Evolutionary conservation across 1,139 yeast genomes (phyloP).

Genomic region (Zygoascus meyerae): DNA sequence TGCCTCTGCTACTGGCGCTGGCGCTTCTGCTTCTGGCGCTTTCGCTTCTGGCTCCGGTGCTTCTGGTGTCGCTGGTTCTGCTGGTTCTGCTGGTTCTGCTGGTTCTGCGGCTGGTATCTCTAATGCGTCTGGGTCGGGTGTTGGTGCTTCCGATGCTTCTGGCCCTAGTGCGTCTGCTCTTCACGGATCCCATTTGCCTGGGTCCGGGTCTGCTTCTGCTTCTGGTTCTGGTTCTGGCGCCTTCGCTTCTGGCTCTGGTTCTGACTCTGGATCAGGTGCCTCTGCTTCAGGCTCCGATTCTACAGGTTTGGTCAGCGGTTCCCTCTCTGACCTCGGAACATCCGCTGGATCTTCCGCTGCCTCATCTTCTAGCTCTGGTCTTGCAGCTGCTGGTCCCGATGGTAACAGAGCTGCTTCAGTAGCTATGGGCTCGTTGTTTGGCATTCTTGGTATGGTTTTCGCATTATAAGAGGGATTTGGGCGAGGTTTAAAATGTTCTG

Average conservation of each 20-base stretch:
- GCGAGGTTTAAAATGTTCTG: too few relatives aligned
- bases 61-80: background rate
- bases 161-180: background rate
- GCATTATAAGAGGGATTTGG: background rate
- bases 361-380: background rate
- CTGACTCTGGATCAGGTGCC: background rate
- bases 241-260: conserved; percentile 1
- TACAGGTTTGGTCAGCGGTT: conserved; percentile 2
- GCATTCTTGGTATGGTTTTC: background rate
- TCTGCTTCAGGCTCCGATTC: conserved; percentile 3
- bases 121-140: background rate
- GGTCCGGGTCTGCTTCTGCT: background rate
- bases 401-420: background rate
- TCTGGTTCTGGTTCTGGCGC: background rate
- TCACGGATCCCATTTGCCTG: too few relatives aligned
- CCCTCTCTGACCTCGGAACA: conserved; percentile 1
- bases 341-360: conserved; percentile 7
- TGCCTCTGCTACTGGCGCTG: conserved; percentile 7
- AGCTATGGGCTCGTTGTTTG: background rate
- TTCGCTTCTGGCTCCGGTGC: background rate
- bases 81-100: background rate
- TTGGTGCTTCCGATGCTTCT: conserved; percentile 1
- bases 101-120: background rate
- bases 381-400: background rate
- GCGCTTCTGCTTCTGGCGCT: background rate